phyloP scores from a whole-genome alignment of 1,284 basidiomycete species.

The Cryptococcus sp. region DNA sequence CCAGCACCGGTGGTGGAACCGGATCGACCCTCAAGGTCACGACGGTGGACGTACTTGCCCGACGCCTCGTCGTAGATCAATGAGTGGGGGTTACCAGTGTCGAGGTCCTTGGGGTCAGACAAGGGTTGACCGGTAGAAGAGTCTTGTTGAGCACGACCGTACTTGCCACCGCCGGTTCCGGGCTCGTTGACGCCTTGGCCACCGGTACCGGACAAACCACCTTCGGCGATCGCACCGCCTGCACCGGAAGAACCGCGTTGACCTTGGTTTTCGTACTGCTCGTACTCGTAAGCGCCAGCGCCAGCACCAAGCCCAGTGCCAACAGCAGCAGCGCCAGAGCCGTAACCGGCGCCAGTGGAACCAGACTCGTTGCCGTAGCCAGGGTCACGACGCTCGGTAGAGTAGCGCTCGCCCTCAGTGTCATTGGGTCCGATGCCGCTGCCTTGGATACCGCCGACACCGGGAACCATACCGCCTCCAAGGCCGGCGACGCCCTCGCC shows the following conservation, averaged over 20 bases:
- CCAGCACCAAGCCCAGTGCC: conserved; percentile 3
- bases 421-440: conserved; percentile 22
- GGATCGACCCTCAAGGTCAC: conserved; percentile 18
- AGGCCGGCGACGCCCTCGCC: conserved; percentile 11
- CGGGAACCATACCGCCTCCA: conserved; percentile 4
- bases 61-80: conserved; percentile 33
- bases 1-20: too few relatives aligned
- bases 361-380: background rate
- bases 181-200: background rate
- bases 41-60: conserved; percentile 29
- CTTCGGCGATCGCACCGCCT: conserved; percentile 4
- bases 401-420: conserved; percentile 25
- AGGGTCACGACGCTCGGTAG: conserved; percentile 3
- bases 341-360: background rate
- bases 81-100: conserved; percentile 37
- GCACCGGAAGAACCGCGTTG: conserved; percentile 1
- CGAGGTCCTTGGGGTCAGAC: conserved; percentile 36
- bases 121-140: conserved; percentile 22
- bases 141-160: conserved; percentile 5
- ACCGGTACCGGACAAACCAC: background rate
- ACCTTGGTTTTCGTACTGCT: background rate
- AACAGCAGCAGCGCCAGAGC: background rate
- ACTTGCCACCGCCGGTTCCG: conserved; percentile 15
- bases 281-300: conserved; percentile 5
- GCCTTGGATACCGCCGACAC: conserved; percentile 15